Evolutionary conservation across 2,329 filamentous ascomycete species (phyloP), one percentile per base, ranked within the genome.

Genomic region (Talaromyces sp.): DNA sequence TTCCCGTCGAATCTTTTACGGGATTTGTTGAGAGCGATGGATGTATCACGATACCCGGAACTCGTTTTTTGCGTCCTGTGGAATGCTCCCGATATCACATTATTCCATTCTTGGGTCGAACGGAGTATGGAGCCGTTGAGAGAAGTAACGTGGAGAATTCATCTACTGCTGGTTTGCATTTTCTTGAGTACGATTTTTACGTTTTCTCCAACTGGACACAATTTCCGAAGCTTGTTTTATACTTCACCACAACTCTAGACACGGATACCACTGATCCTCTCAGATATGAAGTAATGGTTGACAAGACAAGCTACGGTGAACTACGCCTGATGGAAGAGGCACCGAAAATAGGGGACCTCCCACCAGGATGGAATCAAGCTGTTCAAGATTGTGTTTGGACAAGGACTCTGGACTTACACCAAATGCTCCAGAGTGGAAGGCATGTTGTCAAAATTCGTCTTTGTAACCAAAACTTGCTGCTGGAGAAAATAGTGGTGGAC

Each of bases 21-120:
- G 88, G 88, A 3, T 90, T 88, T 67, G 80, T 89, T 54, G 88
- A 90, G 74, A 84, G 84, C 0, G 86, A 89, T 69, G 71, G 70
- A 11, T 72, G 72, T 50, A 66, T 80, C 62, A 74, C 74, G 2
- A 77, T 80, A 39, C 75, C 78, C 67, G 54, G 62, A 16, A 62
- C 66, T 11, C 64, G 66, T 16, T 70, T 71, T 37, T 67, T 69
- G 35, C 35, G 9, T 37, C 11, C 35, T 37, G 11, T 13, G 11
- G 11, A 37, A 10, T 4, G 35, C 35, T 37, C 35, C 4, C 35
- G 9, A 9, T 37, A 37, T 37, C 35, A 13, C 5, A 37, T 37
- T 8, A 9, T 37, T 37, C 35, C 35, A 37, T 37, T 37, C 7
- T 13, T 37, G 1, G 35, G 35, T 37, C 35, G 35, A 8, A 37